These are phyloP conservation scores for Teunomyces stri DNA, from an alignment of 805 yeast genomes.

Conservation along the genomic window DNA sequence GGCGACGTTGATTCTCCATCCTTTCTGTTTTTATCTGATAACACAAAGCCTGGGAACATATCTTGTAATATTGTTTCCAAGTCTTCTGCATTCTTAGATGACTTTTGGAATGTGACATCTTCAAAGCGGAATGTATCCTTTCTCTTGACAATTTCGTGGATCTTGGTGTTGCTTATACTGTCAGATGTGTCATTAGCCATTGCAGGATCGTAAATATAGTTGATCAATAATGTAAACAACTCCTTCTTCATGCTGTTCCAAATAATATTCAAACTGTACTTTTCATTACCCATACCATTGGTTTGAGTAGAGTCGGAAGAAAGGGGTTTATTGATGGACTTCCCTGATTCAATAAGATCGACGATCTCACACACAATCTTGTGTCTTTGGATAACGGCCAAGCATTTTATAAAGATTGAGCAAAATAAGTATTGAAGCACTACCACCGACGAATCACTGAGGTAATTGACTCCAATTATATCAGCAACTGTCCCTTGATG, in stretches of 20 bases:
- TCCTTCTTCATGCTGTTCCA: slow-evolving; percentile 37
- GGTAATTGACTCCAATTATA: slow-evolving; percentile 22
- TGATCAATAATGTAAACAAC: slow-evolving; percentile 27
- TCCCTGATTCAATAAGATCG: slow-evolving; percentile 25
- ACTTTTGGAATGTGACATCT: slow-evolving; percentile 24
- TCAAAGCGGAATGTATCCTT: slow-evolving; percentile 30
- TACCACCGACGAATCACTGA: slow-evolving; percentile 49
- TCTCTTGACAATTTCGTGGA: slow-evolving; percentile 22
- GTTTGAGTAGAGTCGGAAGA: slow-evolving; percentile 8
- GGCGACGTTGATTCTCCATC: slow-evolving; percentile 24
- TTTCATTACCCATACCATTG: background rate
- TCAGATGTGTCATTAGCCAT: slow-evolving; percentile 5
- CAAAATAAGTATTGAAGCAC: slow-evolving; percentile 71
- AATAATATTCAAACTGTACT: slow-evolving; percentile 16
- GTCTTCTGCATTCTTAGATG: slow-evolving; percentile 27
- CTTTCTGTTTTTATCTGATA: slow-evolving; percentile 16
- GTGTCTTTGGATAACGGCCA: slow-evolving; percentile 68
- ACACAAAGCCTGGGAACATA: slow-evolving; percentile 67
- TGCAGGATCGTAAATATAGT: slow-evolving; percentile 28
- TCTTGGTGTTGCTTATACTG: slow-evolving; percentile 10
- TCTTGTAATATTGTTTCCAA: slow-evolving; percentile 45
- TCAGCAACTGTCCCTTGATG: slow-evolving; percentile 16
- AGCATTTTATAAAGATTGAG: slow-evolving; percentile 60
- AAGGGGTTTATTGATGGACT: slow-evolving; percentile 6
- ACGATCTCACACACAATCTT: slow-evolving; percentile 61